Base-by-base conservation (phyloP, 2,329 filamentous ascomycete genomes). In the Graphilbum sp. region DNA sequence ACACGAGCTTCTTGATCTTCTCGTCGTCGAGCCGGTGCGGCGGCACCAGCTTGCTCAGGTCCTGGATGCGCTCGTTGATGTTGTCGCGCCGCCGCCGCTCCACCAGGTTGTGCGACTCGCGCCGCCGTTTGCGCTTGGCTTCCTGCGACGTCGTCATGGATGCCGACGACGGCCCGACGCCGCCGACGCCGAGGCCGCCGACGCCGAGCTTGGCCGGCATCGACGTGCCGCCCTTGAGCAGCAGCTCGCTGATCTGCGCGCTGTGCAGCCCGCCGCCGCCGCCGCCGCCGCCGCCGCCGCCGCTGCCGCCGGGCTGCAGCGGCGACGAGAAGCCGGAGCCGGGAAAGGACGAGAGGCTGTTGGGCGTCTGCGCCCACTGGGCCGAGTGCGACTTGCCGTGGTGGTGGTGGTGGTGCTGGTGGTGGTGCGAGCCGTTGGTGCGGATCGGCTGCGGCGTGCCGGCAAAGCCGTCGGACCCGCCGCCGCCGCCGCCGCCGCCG, bases 11-110 rank as follows among this genome's bases (percentile, higher is more conserved):
- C 48, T 87, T 79, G 35, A 96, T 82, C 62, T 94, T 95, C 60
- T 98, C 90, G 53, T 96, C 90, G 51, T 98, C 90, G 3, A 98
- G 68, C 43, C 90, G 78, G 57, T 98, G 90, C 43, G 79, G 70
- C 19, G 90, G 90, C 2, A 98, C 88, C 16, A 98, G 72, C 50
- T 86, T 84, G 52, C 88, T 94, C 8, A 98, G 70, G 53, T 98
- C 90, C 52, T 96, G 88, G 45, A 98, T 98, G 32, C 90, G 77
- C 59, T 98, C 90, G 49, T 98, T 98, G 66, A 98, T 98, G 54
- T 96, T 96, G 62, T 96, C 90, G 44, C 90, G 76, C 44, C 90
- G 79, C 37, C 90, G 79, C 40, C 90, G 84, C 62, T 98, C 90
- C 11, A 98, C 90, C 30, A 93, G 68, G 54, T 98, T 96, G 62